phyloP scores from a whole-genome alignment of 2,329 filamentous ascomycete species.

The Cytospora leucostoma region DNA sequence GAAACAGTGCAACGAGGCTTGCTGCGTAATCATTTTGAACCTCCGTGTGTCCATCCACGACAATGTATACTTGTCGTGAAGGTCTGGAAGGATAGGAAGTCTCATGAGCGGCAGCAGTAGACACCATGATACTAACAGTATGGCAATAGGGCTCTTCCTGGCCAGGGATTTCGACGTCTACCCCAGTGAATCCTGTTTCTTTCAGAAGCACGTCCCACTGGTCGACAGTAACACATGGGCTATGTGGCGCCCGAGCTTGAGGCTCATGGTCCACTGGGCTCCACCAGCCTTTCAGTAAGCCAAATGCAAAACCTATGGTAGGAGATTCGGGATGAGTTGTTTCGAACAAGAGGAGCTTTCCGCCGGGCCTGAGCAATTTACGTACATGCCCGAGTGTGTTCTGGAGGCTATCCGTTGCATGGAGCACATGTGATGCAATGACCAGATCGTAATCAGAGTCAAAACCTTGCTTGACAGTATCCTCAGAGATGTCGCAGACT shows the following conservation, averaged over 20 bases:
- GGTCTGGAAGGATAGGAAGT: too few species aligned
- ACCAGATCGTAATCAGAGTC: constrained; percentile 34
- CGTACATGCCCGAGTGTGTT: not conserved
- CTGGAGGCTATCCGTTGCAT: not conserved
- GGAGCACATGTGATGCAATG: not conserved
- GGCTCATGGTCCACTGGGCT: not conserved
- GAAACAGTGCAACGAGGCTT: too few species aligned
- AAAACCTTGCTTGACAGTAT: constrained; percentile 28
- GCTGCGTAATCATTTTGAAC: too few species aligned
- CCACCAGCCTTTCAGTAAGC: not conserved
- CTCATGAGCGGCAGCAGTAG: not conserved
- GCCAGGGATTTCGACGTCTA: constrained; percentile 5
- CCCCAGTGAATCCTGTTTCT: constrained; percentile 8
- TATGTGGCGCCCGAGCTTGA: not conserved
- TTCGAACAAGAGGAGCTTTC: constrained; percentile 11
- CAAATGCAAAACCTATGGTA: constrained; percentile 7
- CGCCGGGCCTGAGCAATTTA: not conserved
- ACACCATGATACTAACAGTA: constrained; percentile 10
- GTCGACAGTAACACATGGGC: not conserved
- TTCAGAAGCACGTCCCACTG: not conserved
- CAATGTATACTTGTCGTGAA: too few species aligned
- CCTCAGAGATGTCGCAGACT: not conserved
- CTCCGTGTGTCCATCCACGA: too few species aligned
- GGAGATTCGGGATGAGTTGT: constrained; percentile 8
- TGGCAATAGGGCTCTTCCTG: constrained; percentile 6